Percentiles rank a stretch among this genome's conserved stretches.
phyloP scores from a whole-genome alignment of 305 asterid species.

The Fraxinus dipetala region DNA sequence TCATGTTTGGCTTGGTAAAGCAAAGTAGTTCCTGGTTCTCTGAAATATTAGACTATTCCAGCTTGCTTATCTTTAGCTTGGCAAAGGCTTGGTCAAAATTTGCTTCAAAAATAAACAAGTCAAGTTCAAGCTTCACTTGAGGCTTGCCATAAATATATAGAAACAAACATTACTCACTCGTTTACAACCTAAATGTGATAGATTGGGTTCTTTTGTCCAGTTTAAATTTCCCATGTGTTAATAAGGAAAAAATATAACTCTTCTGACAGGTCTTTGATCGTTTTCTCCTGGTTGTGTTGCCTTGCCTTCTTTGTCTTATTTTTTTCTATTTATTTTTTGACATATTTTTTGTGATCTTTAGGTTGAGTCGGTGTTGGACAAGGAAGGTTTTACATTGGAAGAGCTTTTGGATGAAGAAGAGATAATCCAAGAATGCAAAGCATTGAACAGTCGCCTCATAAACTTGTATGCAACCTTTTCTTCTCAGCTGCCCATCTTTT shows the following conservation, averaged over 20 bases:
- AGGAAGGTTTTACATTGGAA: slow-evolving; percentile 80
- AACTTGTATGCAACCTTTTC: slow-evolving; percentile 58
- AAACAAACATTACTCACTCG: not conserved
- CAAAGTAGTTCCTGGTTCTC: not conserved
- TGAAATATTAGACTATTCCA: not conserved
- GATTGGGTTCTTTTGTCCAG: not conserved
- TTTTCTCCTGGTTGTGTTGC: not conserved
- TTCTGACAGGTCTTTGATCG: not conserved
- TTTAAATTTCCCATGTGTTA: not conserved
- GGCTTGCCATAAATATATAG: not conserved
- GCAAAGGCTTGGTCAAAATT: not conserved
- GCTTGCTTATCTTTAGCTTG: not conserved
- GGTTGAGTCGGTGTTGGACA: slow-evolving; percentile 95
- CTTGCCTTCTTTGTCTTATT: slow-evolving; percentile 12
- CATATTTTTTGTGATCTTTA: slow-evolving; percentile 27
- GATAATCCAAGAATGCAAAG: slow-evolving; percentile 99
- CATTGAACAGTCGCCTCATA: slow-evolving; percentile 88
- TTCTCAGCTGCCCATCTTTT: slow-evolving; percentile 10
- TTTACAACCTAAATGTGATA: not conserved
- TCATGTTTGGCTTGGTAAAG: not conserved
- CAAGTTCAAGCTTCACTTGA: slow-evolving; percentile 18
- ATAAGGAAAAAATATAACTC: not conserved
- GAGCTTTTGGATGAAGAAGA: slow-evolving; percentile 99
- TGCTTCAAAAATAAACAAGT: slow-evolving; percentile 12
- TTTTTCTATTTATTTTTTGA: slow-evolving; percentile 12